These are phyloP conservation scores for Candida qinlingensis DNA, from an alignment of 805 yeast species.

Conservation along the genomic window DNA sequence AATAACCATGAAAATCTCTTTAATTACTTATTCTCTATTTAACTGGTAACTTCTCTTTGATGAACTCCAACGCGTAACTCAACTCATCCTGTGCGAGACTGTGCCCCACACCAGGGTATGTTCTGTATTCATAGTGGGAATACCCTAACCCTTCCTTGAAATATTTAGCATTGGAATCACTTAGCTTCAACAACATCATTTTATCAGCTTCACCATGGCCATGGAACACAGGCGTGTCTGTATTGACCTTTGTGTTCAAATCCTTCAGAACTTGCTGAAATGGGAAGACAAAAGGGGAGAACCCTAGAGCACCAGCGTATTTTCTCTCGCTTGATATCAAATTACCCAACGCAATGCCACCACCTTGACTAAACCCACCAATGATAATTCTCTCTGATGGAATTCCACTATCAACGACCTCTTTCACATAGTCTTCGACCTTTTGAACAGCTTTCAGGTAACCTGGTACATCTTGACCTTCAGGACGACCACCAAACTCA, in stretches of 20 bases:
- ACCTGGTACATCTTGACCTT: slow-evolving; percentile 45
- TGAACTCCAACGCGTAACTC: slow-evolving; percentile 42
- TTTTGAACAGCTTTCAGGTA: slow-evolving; percentile 42
- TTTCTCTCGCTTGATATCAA: slow-evolving; percentile 49
- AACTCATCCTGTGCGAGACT: slow-evolving; percentile 64
- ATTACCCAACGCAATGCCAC: slow-evolving; percentile 65
- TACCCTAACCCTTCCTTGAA: slow-evolving; percentile 42
- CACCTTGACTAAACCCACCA: slow-evolving; percentile 97
- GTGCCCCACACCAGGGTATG: slow-evolving; percentile 64
- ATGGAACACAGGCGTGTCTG: slow-evolving; percentile 72
- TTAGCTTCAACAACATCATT: slow-evolving; percentile 36
- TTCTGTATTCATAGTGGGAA: slow-evolving; percentile 40
- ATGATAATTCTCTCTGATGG: slow-evolving; percentile 63
- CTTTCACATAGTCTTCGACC: slow-evolving; percentile 41
- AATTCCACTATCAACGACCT: slow-evolving; percentile 46
- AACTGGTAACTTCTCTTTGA: slow-evolving; percentile 27
- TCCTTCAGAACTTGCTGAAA: slow-evolving; percentile 17
- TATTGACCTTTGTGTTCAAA: slow-evolving; percentile 35
- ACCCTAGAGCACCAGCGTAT: slow-evolving; percentile 69
- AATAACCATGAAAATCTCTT: too few relatives aligned
- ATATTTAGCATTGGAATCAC: slow-evolving; percentile 37
- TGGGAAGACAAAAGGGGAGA: slow-evolving; percentile 63
- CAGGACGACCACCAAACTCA: slow-evolving; percentile 42
- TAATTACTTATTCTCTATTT: not conserved
- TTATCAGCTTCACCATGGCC: slow-evolving; percentile 84